Evolutionary conservation across 2,329 filamentous ascomycete genomes (phyloP).

Genomic region (Colletotrichum phormii): DNA sequence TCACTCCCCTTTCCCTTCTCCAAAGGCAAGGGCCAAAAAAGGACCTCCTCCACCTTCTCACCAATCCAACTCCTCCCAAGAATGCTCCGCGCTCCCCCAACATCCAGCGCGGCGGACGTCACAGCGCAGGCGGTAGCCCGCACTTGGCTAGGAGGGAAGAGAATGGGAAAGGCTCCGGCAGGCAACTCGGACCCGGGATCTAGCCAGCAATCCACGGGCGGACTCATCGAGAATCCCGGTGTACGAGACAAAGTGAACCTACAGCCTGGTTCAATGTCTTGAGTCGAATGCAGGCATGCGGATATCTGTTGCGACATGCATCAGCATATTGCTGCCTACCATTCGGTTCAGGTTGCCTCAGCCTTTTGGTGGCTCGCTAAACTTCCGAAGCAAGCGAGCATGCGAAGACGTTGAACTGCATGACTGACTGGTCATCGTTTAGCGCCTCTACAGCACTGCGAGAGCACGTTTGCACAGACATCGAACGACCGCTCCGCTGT

Average conservation of each 20-base stretch:
- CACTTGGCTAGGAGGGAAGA: not conserved
- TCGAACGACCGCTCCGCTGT: slow-evolving; percentile 1
- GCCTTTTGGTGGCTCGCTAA: not conserved
- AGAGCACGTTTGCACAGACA: not conserved
- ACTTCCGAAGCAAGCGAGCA: not conserved
- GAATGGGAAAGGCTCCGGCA: slow-evolving; percentile 4
- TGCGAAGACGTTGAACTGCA: not conserved
- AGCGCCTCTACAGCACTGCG: not conserved
- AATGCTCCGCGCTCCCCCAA: not conserved
- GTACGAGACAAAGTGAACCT: no score
- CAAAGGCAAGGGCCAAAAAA: not conserved
- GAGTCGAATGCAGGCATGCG: not conserved
- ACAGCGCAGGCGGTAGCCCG: slow-evolving; percentile 6
- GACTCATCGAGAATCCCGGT: not conserved
- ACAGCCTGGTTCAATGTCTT: not conserved
- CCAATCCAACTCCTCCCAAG: not conserved
- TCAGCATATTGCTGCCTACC: not conserved
- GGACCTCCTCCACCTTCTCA: not conserved
- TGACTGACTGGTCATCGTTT: not conserved
- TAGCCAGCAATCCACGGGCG: not conserved
- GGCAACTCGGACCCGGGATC: slow-evolving; percentile 1
- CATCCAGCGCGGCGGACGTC: slow-evolving; percentile 14
- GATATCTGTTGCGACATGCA: no score
- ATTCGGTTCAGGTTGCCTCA: not conserved
- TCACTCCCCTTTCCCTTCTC: not conserved